These are phyloP conservation scores for Mortierella sp. DNA, from an alignment of 371 early-diverging fungal species.

Conservation along the genomic window DNA sequence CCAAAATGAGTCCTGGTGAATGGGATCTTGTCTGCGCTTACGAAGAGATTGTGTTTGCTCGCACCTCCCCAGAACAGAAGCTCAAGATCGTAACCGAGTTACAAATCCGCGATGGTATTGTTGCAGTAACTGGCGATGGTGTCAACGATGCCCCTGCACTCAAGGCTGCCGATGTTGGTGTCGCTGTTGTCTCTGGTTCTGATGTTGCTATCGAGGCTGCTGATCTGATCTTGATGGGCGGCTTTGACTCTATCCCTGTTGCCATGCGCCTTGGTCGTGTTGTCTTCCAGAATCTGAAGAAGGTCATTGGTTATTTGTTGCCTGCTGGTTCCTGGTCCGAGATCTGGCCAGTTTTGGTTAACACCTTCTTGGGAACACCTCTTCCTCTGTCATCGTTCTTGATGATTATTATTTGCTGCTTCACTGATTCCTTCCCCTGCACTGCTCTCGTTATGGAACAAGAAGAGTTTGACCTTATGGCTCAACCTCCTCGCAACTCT, in stretches of 20 bases:
- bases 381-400: slow-evolving; percentile 74
- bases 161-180: slow-evolving; percentile 82
- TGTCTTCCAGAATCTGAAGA: slow-evolving; percentile 87
- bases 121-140: slow-evolving; percentile 93
- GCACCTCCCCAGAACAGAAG: slow-evolving; percentile 91
- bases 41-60: slow-evolving; percentile 86
- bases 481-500: slow-evolving; percentile 71
- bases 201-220: slow-evolving; percentile 88
- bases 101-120: slow-evolving; percentile 72
- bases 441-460: slow-evolving; percentile 76
- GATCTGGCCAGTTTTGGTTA: slow-evolving; percentile 76
- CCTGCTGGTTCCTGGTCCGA: slow-evolving; percentile 82
- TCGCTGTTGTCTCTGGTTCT: slow-evolving; percentile 82
- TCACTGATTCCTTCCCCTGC: slow-evolving; percentile 65
- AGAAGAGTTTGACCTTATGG: slow-evolving; percentile 72
- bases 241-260: slow-evolving; percentile 78
- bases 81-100: slow-evolving; percentile 82
- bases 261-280: slow-evolving; percentile 87
- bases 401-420: slow-evolving; percentile 74
- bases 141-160: slow-evolving; percentile 95
- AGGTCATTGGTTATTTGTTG: slow-evolving; percentile 82
- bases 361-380: slow-evolving; percentile 77
- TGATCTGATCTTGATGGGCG: slow-evolving; percentile 79
- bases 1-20: slow-evolving; percentile 62
- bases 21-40: slow-evolving; percentile 74